These are phyloP conservation scores for Artomyces pyxidatus DNA, from an alignment of 768 basidiomycete species.

Conservation along the genomic window DNA sequence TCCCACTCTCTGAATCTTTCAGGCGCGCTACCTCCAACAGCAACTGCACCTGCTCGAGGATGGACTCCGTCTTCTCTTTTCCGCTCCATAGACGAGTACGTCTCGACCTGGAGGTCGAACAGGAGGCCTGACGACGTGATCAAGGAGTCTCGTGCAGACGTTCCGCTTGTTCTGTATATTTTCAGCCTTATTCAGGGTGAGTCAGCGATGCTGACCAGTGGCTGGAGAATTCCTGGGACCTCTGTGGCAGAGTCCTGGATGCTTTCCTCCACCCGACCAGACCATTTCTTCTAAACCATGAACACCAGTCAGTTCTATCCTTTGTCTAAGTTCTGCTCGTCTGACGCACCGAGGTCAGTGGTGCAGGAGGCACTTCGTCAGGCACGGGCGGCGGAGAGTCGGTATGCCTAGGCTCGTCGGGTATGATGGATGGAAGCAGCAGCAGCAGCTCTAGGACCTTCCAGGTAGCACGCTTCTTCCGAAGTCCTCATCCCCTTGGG, in stretches of 20 bases:
- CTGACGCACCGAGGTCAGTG: background rate
- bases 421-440: background rate
- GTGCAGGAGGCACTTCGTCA: background rate
- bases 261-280: too few relatives aligned
- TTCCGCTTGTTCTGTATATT: too few relatives aligned
- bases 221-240: too few relatives aligned
- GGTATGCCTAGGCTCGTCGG: background rate
- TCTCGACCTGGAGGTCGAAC: constrained; percentile 95
- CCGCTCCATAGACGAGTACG: constrained; percentile 97
- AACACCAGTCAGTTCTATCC: too few relatives aligned
- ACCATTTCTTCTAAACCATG: too few relatives aligned
- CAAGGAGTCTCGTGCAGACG: constrained; percentile 53
- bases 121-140: constrained; percentile 87
- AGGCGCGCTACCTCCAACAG: constrained; percentile 66
- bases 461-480: background rate
- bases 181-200: too few relatives aligned
- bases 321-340: too few relatives aligned
- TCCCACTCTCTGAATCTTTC: constrained; percentile 62
- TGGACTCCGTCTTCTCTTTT: constrained; percentile 97
- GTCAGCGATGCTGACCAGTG: too few relatives aligned
- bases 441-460: background rate
- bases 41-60: constrained; percentile 95
- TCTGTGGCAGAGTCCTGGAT: too few relatives aligned
- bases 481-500: background rate
- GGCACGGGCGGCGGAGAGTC: background rate